A percentile compares a stretch with the other conserved stretches of the same genome.
phyloP scores from a whole-genome alignment of 2,329 filamentous ascomycete genomes.

The Sclerotinia glacialis region DNA sequence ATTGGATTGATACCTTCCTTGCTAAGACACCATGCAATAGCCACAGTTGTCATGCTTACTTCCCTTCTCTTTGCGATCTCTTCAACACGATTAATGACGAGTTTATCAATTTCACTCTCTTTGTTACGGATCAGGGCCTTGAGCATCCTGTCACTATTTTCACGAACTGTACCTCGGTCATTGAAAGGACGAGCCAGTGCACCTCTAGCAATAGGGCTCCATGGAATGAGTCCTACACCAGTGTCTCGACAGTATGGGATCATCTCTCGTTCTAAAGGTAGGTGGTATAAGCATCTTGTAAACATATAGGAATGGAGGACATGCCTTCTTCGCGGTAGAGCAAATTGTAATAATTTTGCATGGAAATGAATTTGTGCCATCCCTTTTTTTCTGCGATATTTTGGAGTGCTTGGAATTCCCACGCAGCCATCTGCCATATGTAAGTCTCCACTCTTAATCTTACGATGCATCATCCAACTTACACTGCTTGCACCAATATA shows the following conservation, averaged over 20 bases:
- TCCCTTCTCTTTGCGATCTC: slow-evolving; percentile 55
- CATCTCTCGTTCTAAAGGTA: slow-evolving; percentile 42
- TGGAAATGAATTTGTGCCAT: slow-evolving; percentile 59
- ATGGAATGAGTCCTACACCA: slow-evolving; percentile 42
- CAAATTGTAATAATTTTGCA: slow-evolving; percentile 60
- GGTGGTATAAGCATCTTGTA: background rate
- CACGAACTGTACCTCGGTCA: slow-evolving; percentile 29
- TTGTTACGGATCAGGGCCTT: slow-evolving; percentile 26
- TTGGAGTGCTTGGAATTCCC: slow-evolving; percentile 54
- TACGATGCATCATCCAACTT: slow-evolving; percentile 25
- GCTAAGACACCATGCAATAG: slow-evolving; percentile 54
- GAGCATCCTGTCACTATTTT: slow-evolving; percentile 30
- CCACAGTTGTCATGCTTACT: slow-evolving; percentile 57
- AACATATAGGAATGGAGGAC: slow-evolving; percentile 30
- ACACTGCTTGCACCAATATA: slow-evolving; percentile 49
- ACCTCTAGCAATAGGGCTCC: slow-evolving; percentile 42
- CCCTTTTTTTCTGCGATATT: slow-evolving; percentile 55
- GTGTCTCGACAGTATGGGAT: slow-evolving; percentile 39
- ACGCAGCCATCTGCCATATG: slow-evolving; percentile 47
- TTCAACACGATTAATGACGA: slow-evolving; percentile 47
- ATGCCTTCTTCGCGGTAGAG: slow-evolving; percentile 57
- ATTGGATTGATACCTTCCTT: slow-evolving; percentile 51
- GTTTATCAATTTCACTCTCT: slow-evolving; percentile 36
- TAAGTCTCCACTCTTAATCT: slow-evolving; percentile 19
- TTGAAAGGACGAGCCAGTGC: slow-evolving; percentile 37